phyloP scores from a whole-genome alignment of 176 grass and related monocot genomes.

The Echinochloa phyllopogon region DNA sequence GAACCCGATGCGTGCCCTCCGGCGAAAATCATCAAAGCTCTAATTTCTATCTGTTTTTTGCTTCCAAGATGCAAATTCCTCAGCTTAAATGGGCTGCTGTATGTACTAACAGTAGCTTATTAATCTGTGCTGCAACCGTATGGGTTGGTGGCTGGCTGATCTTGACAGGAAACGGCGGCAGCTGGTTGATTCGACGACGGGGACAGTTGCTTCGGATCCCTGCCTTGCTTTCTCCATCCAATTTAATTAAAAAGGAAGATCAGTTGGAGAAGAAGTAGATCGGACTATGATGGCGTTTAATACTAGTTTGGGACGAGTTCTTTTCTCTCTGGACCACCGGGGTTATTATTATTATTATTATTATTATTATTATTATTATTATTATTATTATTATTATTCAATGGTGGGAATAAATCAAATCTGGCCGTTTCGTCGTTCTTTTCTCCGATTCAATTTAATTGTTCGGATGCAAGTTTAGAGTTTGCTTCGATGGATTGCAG shows the following conservation, averaged over 20 bases:
- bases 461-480: background rate
- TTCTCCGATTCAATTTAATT: background rate
- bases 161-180: background rate
- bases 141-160: background rate
- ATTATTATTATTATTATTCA: too few relatives aligned
- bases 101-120: too few relatives aligned
- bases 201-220: constrained; percentile 5
- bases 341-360: too few relatives aligned
- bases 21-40: too few relatives aligned
- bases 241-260: background rate
- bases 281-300: background rate
- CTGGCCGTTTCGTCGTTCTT: background rate
- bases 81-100: background rate
- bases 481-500: background rate
- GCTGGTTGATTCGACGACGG: background rate
- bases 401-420: background rate
- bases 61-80: background rate
- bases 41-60: background rate
- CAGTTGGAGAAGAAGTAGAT: background rate
- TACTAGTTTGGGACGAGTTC: background rate
- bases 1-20: background rate
- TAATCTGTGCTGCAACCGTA: background rate
- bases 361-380: too few relatives aligned
- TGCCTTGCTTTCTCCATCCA: background rate
- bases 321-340: background rate